phyloP scores from a whole-genome alignment of 129 eudicot genomes.

The Flaveria bidentis region DNA sequence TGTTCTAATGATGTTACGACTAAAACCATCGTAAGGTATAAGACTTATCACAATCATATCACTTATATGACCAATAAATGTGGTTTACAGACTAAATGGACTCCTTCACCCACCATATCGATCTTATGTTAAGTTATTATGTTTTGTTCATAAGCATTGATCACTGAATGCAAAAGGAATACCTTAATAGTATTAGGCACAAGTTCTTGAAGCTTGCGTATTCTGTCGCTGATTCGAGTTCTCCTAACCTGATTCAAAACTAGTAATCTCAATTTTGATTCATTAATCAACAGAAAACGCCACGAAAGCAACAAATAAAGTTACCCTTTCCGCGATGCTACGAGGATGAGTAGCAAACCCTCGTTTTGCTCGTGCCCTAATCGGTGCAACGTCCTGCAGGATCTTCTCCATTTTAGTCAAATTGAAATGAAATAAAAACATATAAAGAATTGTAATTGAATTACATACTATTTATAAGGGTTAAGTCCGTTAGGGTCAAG shows the following conservation, averaged over 20 bases:
- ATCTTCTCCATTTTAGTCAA: conserved; percentile 77
- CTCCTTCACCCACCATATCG: too few relatives aligned
- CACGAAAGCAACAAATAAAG: conserved; percentile 1
- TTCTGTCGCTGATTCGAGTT: conserved; percentile 82
- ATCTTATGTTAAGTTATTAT: too few relatives aligned
- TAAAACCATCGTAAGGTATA: too few relatives aligned
- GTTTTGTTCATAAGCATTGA: too few relatives aligned
- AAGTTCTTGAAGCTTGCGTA: conserved; percentile 89
- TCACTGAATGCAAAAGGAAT: neutral
- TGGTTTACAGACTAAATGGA: too few relatives aligned
- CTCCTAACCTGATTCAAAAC: conserved; percentile 59
- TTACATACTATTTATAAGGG: too few relatives aligned
- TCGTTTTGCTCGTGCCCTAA: conserved; percentile 86
- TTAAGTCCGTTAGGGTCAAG: too few relatives aligned
- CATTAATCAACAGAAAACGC: neutral
- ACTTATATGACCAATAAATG: too few relatives aligned
- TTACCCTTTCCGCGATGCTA: conserved; percentile 91
- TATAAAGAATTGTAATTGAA: too few relatives aligned
- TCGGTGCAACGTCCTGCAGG: conserved; percentile 67
- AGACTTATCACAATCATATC: too few relatives aligned
- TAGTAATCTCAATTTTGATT: conserved; percentile 12
- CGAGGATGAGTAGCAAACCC: conserved; percentile 99
- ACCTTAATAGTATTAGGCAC: conserved; percentile 96
- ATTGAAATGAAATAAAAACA: neutral
- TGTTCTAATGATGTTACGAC: neutral